Evolutionary conservation across 2,329 filamentous ascomycete genomes (phyloP).

Genomic region (Coniochaeta ligniaria): DNA sequence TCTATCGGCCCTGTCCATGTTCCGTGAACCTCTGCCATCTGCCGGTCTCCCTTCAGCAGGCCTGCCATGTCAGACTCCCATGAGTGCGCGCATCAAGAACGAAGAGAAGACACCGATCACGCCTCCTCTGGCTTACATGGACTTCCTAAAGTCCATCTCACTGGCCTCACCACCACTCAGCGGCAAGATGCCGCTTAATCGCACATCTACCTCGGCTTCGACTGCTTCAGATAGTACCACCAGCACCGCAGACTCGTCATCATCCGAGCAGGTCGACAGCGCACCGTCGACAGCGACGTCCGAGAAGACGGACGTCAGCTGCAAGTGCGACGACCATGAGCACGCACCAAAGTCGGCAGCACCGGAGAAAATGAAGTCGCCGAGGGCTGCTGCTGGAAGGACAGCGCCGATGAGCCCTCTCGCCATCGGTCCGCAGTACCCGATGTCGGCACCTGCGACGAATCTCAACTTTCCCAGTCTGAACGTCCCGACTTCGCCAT

Average conservation of each 20-base stretch:
- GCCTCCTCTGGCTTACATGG: slow-evolving; percentile 81
- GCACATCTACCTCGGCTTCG: slow-evolving; percentile 10
- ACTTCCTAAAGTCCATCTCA: slow-evolving; percentile 82
- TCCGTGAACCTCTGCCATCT: slow-evolving; percentile 30
- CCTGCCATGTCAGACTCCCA: slow-evolving; percentile 26
- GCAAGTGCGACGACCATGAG: slow-evolving; percentile 41
- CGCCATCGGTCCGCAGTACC: slow-evolving; percentile 28
- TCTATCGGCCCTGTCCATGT: slow-evolving; percentile 41
- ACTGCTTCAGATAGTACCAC: slow-evolving; percentile 24
- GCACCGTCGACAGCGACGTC: slow-evolving; percentile 50
- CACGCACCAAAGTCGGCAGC: slow-evolving; percentile 37
- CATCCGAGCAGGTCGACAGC: slow-evolving; percentile 29
- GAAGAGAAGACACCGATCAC: slow-evolving; percentile 82
- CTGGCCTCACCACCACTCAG: slow-evolving; percentile 36
- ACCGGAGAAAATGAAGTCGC: background rate
- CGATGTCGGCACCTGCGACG: slow-evolving; percentile 53
- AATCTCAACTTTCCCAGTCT: slow-evolving; percentile 57
- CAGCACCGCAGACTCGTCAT: slow-evolving; percentile 35
- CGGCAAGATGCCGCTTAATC: slow-evolving; percentile 18
- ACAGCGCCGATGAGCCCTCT: slow-evolving; percentile 15
- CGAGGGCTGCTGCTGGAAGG: slow-evolving; percentile 2
- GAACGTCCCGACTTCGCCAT: slow-evolving; percentile 70
- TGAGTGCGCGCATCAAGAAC: slow-evolving; percentile 53
- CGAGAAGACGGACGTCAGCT: slow-evolving; percentile 44
- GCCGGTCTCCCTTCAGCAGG: slow-evolving; percentile 31